A percentile compares a stretch with the other conserved stretches of the same genome.
Evolutionary conservation across 1,284 basidiomycete genomes (phyloP).

Genomic region (Ganoderma multipileum): DNA sequence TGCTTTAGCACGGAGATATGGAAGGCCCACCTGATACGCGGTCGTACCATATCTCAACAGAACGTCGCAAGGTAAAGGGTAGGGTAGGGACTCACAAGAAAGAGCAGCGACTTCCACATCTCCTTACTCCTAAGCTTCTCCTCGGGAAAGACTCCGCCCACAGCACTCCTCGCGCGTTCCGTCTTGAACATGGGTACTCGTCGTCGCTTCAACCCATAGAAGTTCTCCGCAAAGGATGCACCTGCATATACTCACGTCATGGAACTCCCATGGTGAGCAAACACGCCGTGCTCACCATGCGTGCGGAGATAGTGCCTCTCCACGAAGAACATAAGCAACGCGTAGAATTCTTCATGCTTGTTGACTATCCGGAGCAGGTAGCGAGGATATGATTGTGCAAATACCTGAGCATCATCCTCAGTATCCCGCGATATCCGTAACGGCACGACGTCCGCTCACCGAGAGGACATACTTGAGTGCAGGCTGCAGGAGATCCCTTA

Average conservation of each 20-base stretch:
- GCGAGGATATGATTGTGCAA: conserved; percentile 94
- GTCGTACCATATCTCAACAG: background rate
- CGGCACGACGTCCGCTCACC: conserved; percentile 52
- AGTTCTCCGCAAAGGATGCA: conserved; percentile 92
- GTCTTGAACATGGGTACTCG: conserved; percentile 74
- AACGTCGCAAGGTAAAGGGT: background rate
- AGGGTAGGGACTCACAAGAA: conserved; percentile 65
- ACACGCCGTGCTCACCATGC: conserved; percentile 63
- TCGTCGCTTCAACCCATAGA: conserved; percentile 88
- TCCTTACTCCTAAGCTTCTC: conserved; percentile 71
- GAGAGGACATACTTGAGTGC: conserved; percentile 95
- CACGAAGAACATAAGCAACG: conserved; percentile 85
- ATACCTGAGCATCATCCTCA: conserved; percentile 63
- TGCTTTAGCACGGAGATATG: conserved; percentile 89
- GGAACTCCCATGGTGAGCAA: background rate
- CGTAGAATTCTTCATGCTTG: conserved; percentile 96
- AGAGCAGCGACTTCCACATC: conserved; percentile 76
- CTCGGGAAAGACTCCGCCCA: conserved; percentile 65
- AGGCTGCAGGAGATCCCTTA: conserved; percentile 91
- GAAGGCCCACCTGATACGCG: conserved; percentile 77
- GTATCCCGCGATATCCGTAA: background rate
- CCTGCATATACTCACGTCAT: conserved; percentile 48
- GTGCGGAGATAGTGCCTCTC: conserved; percentile 91
- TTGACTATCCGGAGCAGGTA: conserved; percentile 94
- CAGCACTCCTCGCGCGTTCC: conserved; percentile 68